Evolutionary conservation across 2,329 filamentous ascomycete species (phyloP), one percentile per base, ranked within the genome.

Genomic region (Emergomyces africanus): DNA sequence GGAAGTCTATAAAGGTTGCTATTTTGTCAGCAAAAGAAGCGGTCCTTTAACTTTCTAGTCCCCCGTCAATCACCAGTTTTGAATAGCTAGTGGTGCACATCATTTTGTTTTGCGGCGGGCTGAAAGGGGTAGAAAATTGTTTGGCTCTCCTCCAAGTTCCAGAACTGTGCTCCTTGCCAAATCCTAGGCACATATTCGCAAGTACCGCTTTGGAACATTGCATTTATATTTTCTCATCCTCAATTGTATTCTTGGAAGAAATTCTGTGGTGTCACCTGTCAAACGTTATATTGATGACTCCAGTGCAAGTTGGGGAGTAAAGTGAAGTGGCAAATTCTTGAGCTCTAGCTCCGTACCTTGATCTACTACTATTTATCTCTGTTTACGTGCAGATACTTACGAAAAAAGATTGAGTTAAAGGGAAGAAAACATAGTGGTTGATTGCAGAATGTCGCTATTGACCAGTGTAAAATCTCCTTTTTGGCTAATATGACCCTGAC

Each of bases 251-350:
- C 39, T 37, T 25, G 15, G 3, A 20, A 33, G 3, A 20, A 33
- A 44, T 20, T 42, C 37, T 55, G 54, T n/a, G 54, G 54, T 33
- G 37, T 44, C 18, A 55, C 54, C 54, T 55, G 54, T 44, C 54
- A 55, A 55, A 42, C 39, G 44, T 55, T 33, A 44, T 33, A 23
- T 55, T 44, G 37, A 55, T 55, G 15, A 12, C 15, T 42, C 37
- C 15, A 39, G 15, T 44, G 37, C n/a, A 55, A 55, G 35, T 30
- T 30, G 12, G 23, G n/a, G 23, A 42, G 18, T 15, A 44, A 55
- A 23, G n/a, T 9, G 20, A 37, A 20, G 15, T n/a, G 23, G n/a
- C 18, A 39, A 39, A 39, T 28, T 23, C 14, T 54, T 41, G 35
- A 10, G 18, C n/a, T 30, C 14, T 53, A n/a, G n/a, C n/a, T n/a